A percentile compares a stretch with the other conserved stretches of the same genome.
phyloP scores from a whole-genome alignment of 2,329 filamentous ascomycete genomes.

The Lachnellula arida region DNA sequence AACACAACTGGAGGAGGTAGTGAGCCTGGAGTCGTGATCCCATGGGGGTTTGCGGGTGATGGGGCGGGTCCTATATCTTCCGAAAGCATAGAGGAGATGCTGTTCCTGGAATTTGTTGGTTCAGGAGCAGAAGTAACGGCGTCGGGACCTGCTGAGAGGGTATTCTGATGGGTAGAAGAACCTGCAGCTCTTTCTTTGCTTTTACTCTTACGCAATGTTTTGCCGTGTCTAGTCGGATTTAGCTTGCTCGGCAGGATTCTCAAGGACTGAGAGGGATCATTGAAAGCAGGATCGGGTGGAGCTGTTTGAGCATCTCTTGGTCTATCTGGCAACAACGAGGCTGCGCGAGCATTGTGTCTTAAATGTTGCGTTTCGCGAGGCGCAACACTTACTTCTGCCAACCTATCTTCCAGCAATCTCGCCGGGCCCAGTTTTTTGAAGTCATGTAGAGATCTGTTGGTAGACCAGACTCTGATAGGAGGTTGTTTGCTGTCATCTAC shows the following conservation, averaged over 20 bases:
- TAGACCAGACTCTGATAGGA: slow-evolving; percentile 9
- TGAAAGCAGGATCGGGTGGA: background rate
- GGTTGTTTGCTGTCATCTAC: background rate
- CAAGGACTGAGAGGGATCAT: background rate
- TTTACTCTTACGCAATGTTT: background rate
- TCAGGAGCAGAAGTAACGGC: background rate
- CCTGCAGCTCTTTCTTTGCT: background rate
- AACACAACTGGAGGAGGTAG: background rate
- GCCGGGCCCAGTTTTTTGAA: slow-evolving; percentile 1
- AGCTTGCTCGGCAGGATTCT: background rate
- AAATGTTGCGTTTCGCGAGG: background rate
- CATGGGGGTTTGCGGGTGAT: background rate
- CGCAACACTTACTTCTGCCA: slow-evolving; percentile 1
- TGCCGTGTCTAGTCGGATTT: background rate
- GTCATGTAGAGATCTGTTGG: slow-evolving; percentile 1
- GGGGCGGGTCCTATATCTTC: background rate
- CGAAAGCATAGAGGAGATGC: background rate
- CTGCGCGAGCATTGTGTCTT: background rate
- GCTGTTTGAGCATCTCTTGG: background rate
- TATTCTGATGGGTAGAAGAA: background rate
- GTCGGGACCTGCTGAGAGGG: background rate
- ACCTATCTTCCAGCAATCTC: slow-evolving; percentile 2
- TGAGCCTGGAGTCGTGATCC: background rate
- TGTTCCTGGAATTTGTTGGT: background rate
- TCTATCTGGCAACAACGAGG: background rate